phyloP scores from a whole-genome alignment of 768 basidiomycete genomes.

The Calvatia gigantea region DNA sequence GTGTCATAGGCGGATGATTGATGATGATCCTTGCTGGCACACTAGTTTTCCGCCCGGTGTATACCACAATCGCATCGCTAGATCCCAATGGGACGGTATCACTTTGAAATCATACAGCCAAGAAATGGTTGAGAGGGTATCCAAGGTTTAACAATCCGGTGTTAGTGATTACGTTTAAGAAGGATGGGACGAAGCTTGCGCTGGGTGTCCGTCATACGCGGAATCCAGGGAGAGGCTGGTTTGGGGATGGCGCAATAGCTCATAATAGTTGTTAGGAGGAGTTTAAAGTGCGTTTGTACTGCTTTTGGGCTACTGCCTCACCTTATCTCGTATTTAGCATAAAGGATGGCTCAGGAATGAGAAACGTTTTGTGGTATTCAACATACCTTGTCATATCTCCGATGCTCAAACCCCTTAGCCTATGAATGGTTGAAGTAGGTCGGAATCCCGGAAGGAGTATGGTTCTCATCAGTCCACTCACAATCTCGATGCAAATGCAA shows the following conservation, averaged over 20 bases:
- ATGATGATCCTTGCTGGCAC: slow-evolving; percentile 92
- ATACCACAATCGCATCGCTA: slow-evolving; percentile 91
- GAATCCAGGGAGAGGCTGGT: slow-evolving; percentile 81
- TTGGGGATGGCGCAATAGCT: slow-evolving; percentile 62
- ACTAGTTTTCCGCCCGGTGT: slow-evolving; percentile 90
- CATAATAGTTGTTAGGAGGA: slow-evolving; percentile 68
- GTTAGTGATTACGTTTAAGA: slow-evolving; percentile 79
- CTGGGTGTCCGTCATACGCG: slow-evolving; percentile 87
- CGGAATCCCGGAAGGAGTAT: no score
- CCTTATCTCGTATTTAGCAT: neutral
- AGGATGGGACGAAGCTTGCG: slow-evolving; percentile 77
- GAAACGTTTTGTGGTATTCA: neutral
- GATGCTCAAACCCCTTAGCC: no score
- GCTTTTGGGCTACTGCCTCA: no score
- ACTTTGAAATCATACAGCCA: slow-evolving; percentile 96
- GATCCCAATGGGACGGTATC: slow-evolving; percentile 94
- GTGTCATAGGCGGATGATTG: slow-evolving; percentile 88
- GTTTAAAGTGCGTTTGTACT: slow-evolving; percentile 42
- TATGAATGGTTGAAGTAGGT: no score
- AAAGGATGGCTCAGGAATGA: slow-evolving; percentile 8
- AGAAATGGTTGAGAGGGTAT: slow-evolving; percentile 91
- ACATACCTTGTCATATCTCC: neutral
- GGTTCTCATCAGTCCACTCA: no score
- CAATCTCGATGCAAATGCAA: no score
- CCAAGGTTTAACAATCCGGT: slow-evolving; percentile 74